These are phyloP conservation scores for Eucalyptus tenuipes DNA, from an alignment of 345 rosid genomes.

Conservation along the genomic window DNA sequence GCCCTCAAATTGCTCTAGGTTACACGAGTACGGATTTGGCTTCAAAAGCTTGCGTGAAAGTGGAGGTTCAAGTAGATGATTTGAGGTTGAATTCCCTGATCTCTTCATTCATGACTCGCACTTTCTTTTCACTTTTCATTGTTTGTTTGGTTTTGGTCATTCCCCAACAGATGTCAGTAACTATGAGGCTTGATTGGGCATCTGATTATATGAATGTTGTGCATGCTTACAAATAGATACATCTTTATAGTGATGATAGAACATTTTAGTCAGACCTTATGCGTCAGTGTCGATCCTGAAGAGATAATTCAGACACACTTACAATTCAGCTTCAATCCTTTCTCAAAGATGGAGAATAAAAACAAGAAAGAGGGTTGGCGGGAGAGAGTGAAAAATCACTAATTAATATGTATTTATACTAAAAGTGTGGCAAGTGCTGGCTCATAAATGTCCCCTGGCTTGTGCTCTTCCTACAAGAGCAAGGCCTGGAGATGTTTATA, in stretches of 20 bases:
- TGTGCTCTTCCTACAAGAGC: neutral
- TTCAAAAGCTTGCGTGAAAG: constrained; percentile 28
- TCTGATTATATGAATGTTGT: neutral
- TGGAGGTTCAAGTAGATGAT: constrained; percentile 76
- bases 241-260: neutral
- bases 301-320: neutral
- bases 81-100: constrained; percentile 39
- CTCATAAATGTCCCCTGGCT: neutral
- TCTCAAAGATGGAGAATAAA: neutral
- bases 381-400: neutral
- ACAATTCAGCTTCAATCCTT: neutral
- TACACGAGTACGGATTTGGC: constrained; percentile 10
- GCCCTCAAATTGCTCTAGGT: constrained; percentile 56
- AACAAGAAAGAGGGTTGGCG: neutral
- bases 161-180: neutral
- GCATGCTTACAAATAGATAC: neutral
- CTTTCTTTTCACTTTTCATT: neutral
- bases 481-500: neutral
- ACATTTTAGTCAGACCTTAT: neutral
- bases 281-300: neutral
- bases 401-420: neutral
- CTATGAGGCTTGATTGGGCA: neutral
- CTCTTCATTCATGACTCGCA: neutral
- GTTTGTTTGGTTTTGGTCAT: neutral
- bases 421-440: neutral